These are phyloP conservation scores for Fusarium fracticaudum DNA, from an alignment of 2,329 filamentous ascomycete species.

Conservation along the genomic window DNA sequence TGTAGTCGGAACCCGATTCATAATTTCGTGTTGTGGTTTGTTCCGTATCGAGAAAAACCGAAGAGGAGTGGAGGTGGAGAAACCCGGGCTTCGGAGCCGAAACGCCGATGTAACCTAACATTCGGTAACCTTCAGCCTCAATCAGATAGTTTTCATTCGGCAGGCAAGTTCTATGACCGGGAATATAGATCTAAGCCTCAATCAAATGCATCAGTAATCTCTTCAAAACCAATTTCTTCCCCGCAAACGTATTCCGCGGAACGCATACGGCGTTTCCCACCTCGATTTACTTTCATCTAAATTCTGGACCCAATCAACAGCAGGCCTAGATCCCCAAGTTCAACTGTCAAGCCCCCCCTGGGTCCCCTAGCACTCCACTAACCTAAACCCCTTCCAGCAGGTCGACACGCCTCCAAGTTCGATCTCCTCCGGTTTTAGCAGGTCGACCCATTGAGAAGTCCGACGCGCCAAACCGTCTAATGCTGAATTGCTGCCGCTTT, in stretches of 20 bases:
- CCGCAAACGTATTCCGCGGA: not conserved
- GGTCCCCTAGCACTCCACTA: not conserved
- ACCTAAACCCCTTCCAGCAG: not conserved
- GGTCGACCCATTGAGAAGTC: not conserved
- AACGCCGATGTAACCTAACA: not conserved
- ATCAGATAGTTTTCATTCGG: no score
- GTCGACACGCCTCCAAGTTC: not conserved
- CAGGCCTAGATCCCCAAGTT: not conserved
- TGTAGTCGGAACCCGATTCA: not conserved
- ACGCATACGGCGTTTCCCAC: not conserved
- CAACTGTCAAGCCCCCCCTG: not conserved
- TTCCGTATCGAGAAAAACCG: accelerated
- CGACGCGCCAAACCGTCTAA: not conserved
- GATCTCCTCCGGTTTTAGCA: not conserved
- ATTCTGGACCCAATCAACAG: not conserved
- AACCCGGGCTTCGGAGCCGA: not conserved
- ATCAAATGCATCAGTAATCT: no score
- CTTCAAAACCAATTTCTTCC: accelerated
- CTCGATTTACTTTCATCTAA: not conserved
- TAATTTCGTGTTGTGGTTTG: accelerated
- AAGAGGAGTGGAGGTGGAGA: not conserved
- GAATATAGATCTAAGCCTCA: no score
- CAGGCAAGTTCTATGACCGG: no score
- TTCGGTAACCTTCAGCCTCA: no score
- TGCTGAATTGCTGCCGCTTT: not conserved